Evolutionary conservation across 345 rosid species (phyloP), one percentile per base, ranked within the genome.

Genomic region (Abelmoschus esculentus): DNA sequence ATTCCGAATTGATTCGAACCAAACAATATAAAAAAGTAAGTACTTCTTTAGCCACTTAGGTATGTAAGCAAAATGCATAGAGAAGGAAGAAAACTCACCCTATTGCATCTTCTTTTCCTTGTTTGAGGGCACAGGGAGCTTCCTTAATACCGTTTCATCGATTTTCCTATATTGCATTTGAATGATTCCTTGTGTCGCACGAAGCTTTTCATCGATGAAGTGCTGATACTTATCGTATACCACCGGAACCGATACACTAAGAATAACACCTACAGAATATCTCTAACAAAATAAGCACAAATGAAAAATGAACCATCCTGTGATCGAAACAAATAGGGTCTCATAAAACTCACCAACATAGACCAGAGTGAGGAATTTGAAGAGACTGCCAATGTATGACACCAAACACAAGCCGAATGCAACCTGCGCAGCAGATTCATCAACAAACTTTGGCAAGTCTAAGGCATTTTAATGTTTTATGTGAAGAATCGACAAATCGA

Each of bases 171-270:
- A 85, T 32, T 88, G 96, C 12, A 79, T 78, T 77, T 81, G 84
- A 72, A 90, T 72, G 32, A 82, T 52, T 79, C 67, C 80, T 34
- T 81, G 79, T 10, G 81, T 67, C 26, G 78, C 73, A 19, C 58
- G 71, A 59, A 95, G 75, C 82, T 86, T 95, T 12, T 82, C 90
- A 66, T 92, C 83, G 65, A 90, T 84, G 72, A 72, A 92, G 72
- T 76, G 85, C 72, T 81, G 90, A 80, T 80, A 90, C 76, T 86
- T 87, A 70, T 86, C 91, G 70, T 92, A 89, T 17, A 89, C 66
- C 11, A 86, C 54, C 10, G 99, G 99, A 61, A 80, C 80, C 13
- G 88, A 85, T 18, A 95, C 78, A 75, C 89, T 78, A 29, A 95
- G 86, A 78, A 92, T 86, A 47, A 47, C 52, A 66, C 82, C 98